Conservation (phyloP, 805 yeast genomes). For the Starmerella vaccinii region DNA sequence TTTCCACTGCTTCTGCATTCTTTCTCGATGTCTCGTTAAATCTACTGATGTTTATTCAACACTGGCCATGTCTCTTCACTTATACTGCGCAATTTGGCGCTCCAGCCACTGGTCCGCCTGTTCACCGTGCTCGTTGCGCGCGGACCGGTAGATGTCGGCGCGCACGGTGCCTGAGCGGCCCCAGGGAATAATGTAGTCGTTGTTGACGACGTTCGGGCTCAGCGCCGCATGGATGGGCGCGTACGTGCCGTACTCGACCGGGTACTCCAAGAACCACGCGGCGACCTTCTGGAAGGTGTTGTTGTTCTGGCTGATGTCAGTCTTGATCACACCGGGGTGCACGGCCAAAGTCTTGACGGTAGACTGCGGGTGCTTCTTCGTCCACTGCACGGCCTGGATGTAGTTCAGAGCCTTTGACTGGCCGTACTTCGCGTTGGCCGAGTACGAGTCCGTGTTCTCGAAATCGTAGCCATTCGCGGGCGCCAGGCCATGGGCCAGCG, state of each 20-base stretch:
- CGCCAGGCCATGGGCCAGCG: slow-evolving; percentile 31
- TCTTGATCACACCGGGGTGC: slow-evolving; percentile 37
- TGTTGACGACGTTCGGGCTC: slow-evolving; percentile 32
- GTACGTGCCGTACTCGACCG: slow-evolving; percentile 36
- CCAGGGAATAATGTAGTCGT: slow-evolving; percentile 36
- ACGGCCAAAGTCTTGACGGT: slow-evolving; percentile 31
- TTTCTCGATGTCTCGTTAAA: too few species aligned
- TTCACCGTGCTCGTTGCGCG: slow-evolving; percentile 30
- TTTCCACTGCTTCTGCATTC: too few species aligned
- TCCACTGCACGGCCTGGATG: slow-evolving; percentile 34
- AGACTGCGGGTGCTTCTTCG: slow-evolving; percentile 29
- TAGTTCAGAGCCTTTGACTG: slow-evolving; percentile 39
- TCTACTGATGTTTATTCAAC: too few species aligned
- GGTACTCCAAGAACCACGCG: slow-evolving; percentile 15
- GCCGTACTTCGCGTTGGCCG: slow-evolving; percentile 28
- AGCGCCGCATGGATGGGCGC: slow-evolving; percentile 39
- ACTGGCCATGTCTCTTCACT: background rate
- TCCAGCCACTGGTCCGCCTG: slow-evolving; percentile 32
- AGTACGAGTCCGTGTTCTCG: slow-evolving; percentile 29
- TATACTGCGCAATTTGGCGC: slow-evolving; percentile 3
- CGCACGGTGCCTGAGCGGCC: slow-evolving; percentile 35
- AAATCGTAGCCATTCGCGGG: slow-evolving; percentile 32
- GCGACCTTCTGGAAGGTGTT: background rate
- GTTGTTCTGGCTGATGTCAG: slow-evolving; percentile 32
- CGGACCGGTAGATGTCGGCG: slow-evolving; percentile 32